Base-by-base conservation (phyloP, 1,284 basidiomycete species). In the Caloboletus inedulis region DNA sequence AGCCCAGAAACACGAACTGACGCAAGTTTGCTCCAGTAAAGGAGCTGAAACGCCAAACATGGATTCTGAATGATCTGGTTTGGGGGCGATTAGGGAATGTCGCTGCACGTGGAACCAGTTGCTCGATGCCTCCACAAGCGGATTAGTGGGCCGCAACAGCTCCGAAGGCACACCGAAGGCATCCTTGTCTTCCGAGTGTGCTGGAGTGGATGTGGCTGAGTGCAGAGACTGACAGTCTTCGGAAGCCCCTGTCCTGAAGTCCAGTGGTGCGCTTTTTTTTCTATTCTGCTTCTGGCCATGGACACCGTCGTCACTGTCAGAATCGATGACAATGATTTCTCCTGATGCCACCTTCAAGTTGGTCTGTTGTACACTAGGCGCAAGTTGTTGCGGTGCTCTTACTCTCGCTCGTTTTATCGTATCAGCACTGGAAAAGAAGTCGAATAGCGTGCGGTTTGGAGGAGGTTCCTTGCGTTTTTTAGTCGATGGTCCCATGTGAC, bases 321-420 rank as follows among this genome's bases (percentile, higher is more conserved):
- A 82, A 60, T 85, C 81, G 52, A 86, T 79, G 56, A 84, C 68
- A 45, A 85, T 81, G 52, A 81, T 64, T 35, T 82, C 76, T 50
- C 61, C 65, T 16, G 65, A 62, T 18, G 43, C 43, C 29, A 37
- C 48, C 35, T 51, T 46, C 25, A n/a, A 12, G 42, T 21, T 43
- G 45, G 50, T 43, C 30, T 37, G 49, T 48, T 43, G 61, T 41
- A 25, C 40, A 23, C 33, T 48, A 35, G 35, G 27, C 7, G 43
- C 4, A 4, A 1, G 19, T 48, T 43, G 52, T 51, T 40, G 53
- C 31, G 52, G 43, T 1, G 35, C n/a, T 49, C 50, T 52, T 25
- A 42, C 27, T 52, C 50, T 70, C 41, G 55, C 43, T 39, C 61
- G 60, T 50, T 70, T 69, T 16, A 37, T 47, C n/a, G 59, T 31